Conservation (phyloP, 345 rosid species). For the Camelina neglecta region DNA sequence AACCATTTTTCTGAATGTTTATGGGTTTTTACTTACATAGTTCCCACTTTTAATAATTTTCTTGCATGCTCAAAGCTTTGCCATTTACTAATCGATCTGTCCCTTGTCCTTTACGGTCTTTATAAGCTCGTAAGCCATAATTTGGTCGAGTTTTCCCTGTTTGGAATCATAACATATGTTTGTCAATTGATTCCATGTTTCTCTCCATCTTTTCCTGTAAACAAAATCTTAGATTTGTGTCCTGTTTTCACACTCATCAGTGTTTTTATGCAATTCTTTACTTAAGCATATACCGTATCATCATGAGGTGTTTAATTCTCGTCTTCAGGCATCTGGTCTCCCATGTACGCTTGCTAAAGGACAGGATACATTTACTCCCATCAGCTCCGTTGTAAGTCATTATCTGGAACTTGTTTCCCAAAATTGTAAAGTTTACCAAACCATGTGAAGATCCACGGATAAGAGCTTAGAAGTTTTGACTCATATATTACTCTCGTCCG, state of each 20-base stretch:
- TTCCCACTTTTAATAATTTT: not conserved
- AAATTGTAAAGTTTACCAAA: not conserved
- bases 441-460: not conserved
- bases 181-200: not conserved
- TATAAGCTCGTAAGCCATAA: not conserved
- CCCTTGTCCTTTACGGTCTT: not conserved
- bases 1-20: not conserved
- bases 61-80: conserved; percentile 1
- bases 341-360: conserved; percentile 96
- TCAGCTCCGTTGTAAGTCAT: conserved; percentile 80
- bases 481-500: not conserved
- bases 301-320: conserved; percentile 12
- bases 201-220: not conserved
- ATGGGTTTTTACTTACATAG: not conserved
- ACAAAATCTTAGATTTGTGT: not conserved
- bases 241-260: not conserved
- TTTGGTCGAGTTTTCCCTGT: not conserved
- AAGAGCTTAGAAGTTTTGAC: not conserved
- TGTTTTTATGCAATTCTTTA: not conserved
- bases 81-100: not conserved
- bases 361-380: conserved; percentile 92
- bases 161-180: conserved; percentile 14
- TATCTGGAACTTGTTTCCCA: conserved; percentile 16
- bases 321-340: conserved; percentile 82
- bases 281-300: not conserved